Evolutionary conservation across 495 filamentous ascomycete species (phyloP), one percentile per base, ranked within the genome.

Genomic region (Podospora appendiculata): DNA sequence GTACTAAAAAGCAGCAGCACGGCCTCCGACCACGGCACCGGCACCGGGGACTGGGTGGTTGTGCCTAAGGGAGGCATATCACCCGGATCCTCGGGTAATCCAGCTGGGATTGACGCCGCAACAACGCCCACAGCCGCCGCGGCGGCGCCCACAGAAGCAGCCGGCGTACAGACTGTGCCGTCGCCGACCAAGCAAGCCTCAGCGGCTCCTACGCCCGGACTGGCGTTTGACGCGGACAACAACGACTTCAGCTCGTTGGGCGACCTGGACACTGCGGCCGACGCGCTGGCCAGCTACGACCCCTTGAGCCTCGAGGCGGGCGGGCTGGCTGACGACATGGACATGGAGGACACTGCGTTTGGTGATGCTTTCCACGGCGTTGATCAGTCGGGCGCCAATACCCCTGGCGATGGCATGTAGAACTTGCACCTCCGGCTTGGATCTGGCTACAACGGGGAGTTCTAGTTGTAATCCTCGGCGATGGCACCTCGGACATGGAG

Each of bases 301-400:
- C 50, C 48, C 8, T 52, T 56, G 2, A 58, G 56, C 18, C 52
- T 62, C 12, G 68, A 64, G 42, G 66, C 52, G 3, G 68, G 58
- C 32, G 74, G 63, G 5, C 67, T 70, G 7, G 58, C 74, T 10
- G 69, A 66, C 11, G 71, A 77, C 43, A 25, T 25, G 25, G 71
- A 68, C 14, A 70, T 80, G 71, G 76, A 79, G 52, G 77, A 80
- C 58, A 74, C 71, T 13, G 76, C 76, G 9, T 81, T 81, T 58
- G 78, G 77, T 1, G 75, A 81, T 40, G 78, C 78, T 12, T 79
- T 80, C 48, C 77, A 81, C 49, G 75, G 74, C 17, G 70, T 79
- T 3, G 67, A 67, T 18, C 53, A 52, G 35, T 61, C 59, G 38
- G 52, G 56, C n/a, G 56, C 36, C 4, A 34, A 57, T 11, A 62